Evolutionary conservation across 2,329 filamentous ascomycete genomes (phyloP).

Genomic region (Fusarium caatingaense): DNA sequence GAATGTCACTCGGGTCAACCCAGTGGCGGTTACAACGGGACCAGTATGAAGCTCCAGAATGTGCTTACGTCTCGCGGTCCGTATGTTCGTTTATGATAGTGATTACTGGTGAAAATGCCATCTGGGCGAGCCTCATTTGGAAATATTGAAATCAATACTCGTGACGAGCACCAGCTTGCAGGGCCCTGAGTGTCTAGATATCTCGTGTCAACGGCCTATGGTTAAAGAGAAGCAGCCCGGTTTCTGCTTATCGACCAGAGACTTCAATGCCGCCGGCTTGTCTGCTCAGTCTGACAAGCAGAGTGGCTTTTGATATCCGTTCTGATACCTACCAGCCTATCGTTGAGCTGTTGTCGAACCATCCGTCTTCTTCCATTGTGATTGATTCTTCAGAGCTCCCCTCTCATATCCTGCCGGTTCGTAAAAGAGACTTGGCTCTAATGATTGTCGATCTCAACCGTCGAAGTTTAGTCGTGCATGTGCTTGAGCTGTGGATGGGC

Average conservation of each 20-base stretch:
- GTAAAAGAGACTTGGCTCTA: neutral
- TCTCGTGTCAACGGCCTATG: neutral
- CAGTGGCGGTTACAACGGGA: conserved; percentile 1
- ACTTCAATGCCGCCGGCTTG: neutral
- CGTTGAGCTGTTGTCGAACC: neutral
- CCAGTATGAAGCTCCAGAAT: conserved; percentile 4
- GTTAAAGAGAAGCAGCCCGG: neutral
- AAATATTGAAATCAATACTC: neutral
- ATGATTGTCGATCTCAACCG: conserved; percentile 9
- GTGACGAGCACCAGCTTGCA: neutral
- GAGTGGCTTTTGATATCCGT: conserved; percentile 6
- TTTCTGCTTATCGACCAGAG: neutral
- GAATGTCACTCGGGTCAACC: conserved; percentile 6
- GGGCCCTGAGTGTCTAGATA: neutral
- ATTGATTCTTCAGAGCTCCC: neutral
- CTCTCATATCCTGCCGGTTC: neutral
- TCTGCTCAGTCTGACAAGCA: neutral
- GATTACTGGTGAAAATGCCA: conserved; percentile 1
- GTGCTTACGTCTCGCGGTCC: neutral
- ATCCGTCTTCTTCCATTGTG: neutral
- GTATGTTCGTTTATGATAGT: conserved; percentile 5
- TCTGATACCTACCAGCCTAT: neutral
- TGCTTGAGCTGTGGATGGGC: conserved; percentile 10
- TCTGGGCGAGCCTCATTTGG: conserved; percentile 1
- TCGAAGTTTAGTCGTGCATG: conserved; percentile 20